Evolutionary conservation across 2,329 filamentous ascomycete genomes (phyloP), one percentile per base, ranked within the genome.

Genomic region (Allantophomopsis lycopodina): DNA sequence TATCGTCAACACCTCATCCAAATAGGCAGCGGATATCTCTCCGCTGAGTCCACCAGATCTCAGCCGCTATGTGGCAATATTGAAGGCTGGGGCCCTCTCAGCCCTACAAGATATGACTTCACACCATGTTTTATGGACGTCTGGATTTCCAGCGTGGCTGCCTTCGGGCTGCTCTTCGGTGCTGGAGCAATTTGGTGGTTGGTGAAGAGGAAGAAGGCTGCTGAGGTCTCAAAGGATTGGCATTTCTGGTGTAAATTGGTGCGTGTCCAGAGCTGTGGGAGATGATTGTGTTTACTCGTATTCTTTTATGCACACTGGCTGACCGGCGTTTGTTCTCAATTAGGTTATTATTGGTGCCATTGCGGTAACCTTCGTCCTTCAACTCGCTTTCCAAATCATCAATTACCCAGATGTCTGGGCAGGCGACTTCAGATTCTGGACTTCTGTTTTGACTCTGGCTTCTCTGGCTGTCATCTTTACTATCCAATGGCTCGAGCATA

Each of bases 71-170:
- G 89, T 63, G 76, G 82, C 58, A 91, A 94, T 61, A 67, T 70
- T 40, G 89, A 96, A 62, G 93, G 91, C 53, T 98, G 91, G 91
- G 93, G 93, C 1, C 91, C 91, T 16, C 57, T 98, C 56, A 95
- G 87, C 61, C 78, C 79, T 30, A 69, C 78, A 49, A 73, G 89
- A 58, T 95, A 86, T 61, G 91, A 98, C 63, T 87, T 98, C 54
- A 96, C 91, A 13, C 89, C 91, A 32, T 98, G 91, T 66, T 98
- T 98, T 57, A 78, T 96, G 52, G 93, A 98, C 58, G 75, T 94
- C 16, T 88, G 85, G 76, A 75, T 96, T 43, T 76, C 83, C 28
- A 63, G 71, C 2, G 83, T 94, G 20, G 84, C 85, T 7, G 69
- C 69, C 12, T 93, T 81, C 63, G 88, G 89, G 13, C 67, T 95